These are phyloP conservation scores for Colletotrichum orbiculare DNA, from an alignment of 2,329 filamentous ascomycete genomes.

Conservation along the genomic window DNA sequence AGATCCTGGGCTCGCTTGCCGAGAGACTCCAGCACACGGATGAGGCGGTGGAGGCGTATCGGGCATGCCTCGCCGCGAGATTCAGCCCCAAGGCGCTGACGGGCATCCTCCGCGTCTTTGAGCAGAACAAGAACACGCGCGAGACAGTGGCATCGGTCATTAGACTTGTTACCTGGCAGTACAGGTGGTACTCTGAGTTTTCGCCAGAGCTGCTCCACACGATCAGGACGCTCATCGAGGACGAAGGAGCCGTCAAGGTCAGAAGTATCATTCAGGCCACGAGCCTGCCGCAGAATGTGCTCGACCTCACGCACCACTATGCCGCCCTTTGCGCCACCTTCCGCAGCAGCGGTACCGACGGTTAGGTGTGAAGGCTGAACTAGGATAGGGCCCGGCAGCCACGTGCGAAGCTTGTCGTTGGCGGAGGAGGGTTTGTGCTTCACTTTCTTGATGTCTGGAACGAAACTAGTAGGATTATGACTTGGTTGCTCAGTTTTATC, in stretches of 20 bases:
- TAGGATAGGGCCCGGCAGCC: not conserved
- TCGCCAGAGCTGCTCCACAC: conserved; percentile 89
- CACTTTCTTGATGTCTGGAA: conserved; percentile 10
- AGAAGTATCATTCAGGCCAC: conserved; percentile 97
- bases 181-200: conserved; percentile 99
- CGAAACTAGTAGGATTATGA: conserved; percentile 20
- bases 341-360: conserved; percentile 91
- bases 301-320: conserved; percentile 96
- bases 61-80: conserved; percentile 84
- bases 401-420: not conserved
- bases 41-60: conserved; percentile 93
- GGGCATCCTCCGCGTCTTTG: conserved; percentile 84
- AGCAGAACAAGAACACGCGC: conserved; percentile 80
- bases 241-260: conserved; percentile 97
- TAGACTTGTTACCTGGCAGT: conserved; percentile 95
- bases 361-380: conserved; percentile 54
- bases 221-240: conserved; percentile 93
- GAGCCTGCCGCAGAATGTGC: conserved; percentile 89
- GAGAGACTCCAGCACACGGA: conserved; percentile 92
- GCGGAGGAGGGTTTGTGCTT: conserved; percentile 15
- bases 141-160: conserved; percentile 89
- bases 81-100: conserved; percentile 94
- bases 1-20: conserved; percentile 92
- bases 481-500: conserved; percentile 22
- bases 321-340: conserved; percentile 95